Conservation (phyloP, 805 yeast species). For the Jamesozyma rosinii region DNA sequence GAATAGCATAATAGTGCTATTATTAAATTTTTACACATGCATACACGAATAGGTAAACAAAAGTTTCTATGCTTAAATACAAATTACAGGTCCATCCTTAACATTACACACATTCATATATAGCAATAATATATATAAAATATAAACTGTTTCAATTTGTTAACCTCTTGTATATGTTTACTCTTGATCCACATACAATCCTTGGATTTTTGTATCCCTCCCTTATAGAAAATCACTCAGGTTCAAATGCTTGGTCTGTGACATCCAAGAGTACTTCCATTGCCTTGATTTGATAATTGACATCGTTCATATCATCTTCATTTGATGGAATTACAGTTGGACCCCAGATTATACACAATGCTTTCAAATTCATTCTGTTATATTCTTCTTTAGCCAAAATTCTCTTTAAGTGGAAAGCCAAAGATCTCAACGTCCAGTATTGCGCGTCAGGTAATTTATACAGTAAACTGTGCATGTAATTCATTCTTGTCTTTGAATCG, state of each 20-base stretch:
- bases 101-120: too few species aligned
- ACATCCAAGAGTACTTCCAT: conserved; percentile 78
- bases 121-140: too few species aligned
- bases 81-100: too few species aligned
- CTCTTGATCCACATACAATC: too few species aligned
- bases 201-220: background rate
- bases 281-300: conserved; percentile 65
- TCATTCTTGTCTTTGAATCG: conserved; percentile 54
- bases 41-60: too few species aligned
- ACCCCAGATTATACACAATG: conserved; percentile 90
- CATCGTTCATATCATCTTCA: conserved; percentile 58
- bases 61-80: too few species aligned
- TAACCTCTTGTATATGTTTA: too few species aligned
- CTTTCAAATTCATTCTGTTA: conserved; percentile 76
- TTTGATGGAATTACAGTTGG: conserved; percentile 71
- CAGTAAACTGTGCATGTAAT: conserved; percentile 73
- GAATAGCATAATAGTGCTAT: background rate
- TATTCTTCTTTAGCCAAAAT: conserved; percentile 51
- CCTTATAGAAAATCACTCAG: conserved; percentile 32
- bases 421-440: conserved; percentile 79
- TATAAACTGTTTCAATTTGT: too few species aligned
- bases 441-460: conserved; percentile 90
- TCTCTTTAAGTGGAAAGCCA: conserved; percentile 75
- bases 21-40: too few species aligned
- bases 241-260: conserved; percentile 73